Conservation (phyloP, 2,329 filamentous ascomycete genomes). For the Arachnomyces sp. region DNA sequence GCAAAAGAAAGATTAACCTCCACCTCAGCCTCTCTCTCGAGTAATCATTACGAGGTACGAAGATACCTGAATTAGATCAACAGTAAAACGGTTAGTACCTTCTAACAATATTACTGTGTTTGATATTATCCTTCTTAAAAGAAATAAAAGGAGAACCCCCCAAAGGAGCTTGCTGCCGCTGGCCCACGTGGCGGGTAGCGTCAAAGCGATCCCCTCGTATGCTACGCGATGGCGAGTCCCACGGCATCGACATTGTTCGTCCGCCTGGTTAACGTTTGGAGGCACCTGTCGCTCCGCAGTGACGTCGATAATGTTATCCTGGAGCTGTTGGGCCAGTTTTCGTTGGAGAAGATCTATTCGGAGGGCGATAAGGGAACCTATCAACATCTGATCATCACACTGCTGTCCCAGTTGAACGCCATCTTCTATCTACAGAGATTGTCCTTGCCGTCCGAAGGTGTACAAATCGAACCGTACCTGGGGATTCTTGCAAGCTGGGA, state of each 20-base stretch:
- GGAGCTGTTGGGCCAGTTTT: constrained; percentile 37
- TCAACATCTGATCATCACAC: constrained; percentile 28
- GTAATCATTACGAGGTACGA: too few relatives aligned
- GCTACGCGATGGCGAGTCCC: constrained; percentile 14
- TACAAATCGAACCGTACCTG: constrained; percentile 30
- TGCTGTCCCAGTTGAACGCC: constrained; percentile 33
- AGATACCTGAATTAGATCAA: too few relatives aligned
- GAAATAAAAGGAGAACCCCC: background rate
- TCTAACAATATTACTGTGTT: too few relatives aligned
- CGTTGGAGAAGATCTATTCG: constrained; percentile 36
- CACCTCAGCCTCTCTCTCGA: too few relatives aligned
- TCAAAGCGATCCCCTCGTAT: constrained; percentile 1
- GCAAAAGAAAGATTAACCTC: too few relatives aligned
- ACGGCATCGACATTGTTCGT: constrained; percentile 31
- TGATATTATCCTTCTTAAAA: constrained; percentile 6
- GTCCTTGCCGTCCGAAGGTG: constrained; percentile 30
- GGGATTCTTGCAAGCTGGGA: constrained; percentile 37
- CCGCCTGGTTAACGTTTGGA: constrained; percentile 30
- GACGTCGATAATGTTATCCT: constrained; percentile 37
- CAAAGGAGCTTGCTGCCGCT: background rate
- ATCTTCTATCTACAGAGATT: constrained; percentile 37
- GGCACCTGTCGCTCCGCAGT: constrained; percentile 31
- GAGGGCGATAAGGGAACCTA: constrained; percentile 28
- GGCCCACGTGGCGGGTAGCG: constrained; percentile 1
- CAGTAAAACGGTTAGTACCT: too few relatives aligned